Conservation (phyloP, 2,329 filamentous ascomycete species). For the Botryotinia calthae region DNA sequence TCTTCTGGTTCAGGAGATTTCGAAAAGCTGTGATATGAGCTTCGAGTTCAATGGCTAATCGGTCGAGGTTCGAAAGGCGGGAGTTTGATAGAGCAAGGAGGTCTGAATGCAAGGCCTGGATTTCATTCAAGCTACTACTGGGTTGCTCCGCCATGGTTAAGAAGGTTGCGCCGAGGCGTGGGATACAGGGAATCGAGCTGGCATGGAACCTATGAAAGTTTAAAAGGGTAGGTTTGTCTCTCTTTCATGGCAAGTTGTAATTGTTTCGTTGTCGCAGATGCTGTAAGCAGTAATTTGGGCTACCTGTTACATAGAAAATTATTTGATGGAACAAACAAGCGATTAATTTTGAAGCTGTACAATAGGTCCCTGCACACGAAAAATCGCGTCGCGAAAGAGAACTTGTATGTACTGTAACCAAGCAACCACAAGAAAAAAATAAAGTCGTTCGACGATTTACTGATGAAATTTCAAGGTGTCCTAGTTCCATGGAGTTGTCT, state of each 20-base stretch:
- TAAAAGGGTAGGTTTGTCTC: neutral
- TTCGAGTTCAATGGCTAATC: constrained; percentile 64
- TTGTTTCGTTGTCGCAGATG: constrained; percentile 8
- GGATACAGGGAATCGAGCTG: constrained; percentile 1
- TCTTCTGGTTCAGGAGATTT: constrained; percentile 70
- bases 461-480: neutral
- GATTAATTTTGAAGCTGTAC: constrained; percentile 21
- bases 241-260: constrained; percentile 4
- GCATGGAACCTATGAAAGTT: constrained; percentile 14
- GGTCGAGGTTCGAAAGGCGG: constrained; percentile 66
- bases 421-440: constrained; percentile 10
- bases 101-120: constrained; percentile 84
- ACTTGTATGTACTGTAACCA: neutral
- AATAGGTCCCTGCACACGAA: constrained; percentile 16
- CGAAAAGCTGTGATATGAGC: constrained; percentile 64
- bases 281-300: constrained; percentile 3
- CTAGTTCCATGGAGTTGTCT: neutral
- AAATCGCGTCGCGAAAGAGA: constrained; percentile 19
- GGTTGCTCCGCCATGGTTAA: constrained; percentile 65
- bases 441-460: neutral
- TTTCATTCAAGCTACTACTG: constrained; percentile 66
- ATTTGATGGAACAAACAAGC: constrained; percentile 20
- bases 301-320: constrained; percentile 15
- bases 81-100: constrained; percentile 73
- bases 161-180: constrained; percentile 30